These are phyloP conservation scores for Beta corolliflora DNA, from an alignment of 179 eudicot species.

Conservation along the genomic window DNA sequence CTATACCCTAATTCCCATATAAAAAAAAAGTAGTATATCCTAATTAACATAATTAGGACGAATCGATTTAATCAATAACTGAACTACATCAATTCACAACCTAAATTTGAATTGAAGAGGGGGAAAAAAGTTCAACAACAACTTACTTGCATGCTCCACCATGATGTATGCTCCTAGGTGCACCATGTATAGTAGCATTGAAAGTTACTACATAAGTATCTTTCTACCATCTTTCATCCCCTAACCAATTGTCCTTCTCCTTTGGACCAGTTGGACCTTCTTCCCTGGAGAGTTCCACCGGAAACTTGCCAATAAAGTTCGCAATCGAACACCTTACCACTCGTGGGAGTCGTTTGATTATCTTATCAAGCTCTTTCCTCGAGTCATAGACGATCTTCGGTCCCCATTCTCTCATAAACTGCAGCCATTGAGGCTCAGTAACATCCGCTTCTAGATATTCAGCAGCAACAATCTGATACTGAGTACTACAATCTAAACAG, in stretches of 20 bases:
- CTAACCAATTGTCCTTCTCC: slow-evolving; percentile 90
- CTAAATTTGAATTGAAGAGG: too few relatives aligned
- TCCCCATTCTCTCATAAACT: slow-evolving; percentile 87
- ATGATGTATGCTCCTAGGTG: too few relatives aligned
- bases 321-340: slow-evolving; percentile 40
- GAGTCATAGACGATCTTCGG: slow-evolving; percentile 64
- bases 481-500: slow-evolving; percentile 59
- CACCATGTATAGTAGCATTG: too few relatives aligned
- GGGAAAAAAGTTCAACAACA: too few relatives aligned
- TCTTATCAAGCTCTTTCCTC: slow-evolving; percentile 53
- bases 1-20: too few relatives aligned
- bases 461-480: slow-evolving; percentile 67
- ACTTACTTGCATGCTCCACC: too few relatives aligned
- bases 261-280: slow-evolving; percentile 96
- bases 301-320: slow-evolving; percentile 54
- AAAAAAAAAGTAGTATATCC: too few relatives aligned
- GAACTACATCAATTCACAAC: too few relatives aligned
- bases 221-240: slow-evolving; percentile 75
- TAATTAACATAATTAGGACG: too few relatives aligned
- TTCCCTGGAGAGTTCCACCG: slow-evolving; percentile 65
- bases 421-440: slow-evolving; percentile 72
- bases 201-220: too few relatives aligned
- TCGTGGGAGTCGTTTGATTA: slow-evolving; percentile 47
- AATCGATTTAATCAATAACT: too few relatives aligned
- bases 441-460: slow-evolving; percentile 63